phyloP scores from a whole-genome alignment of 1,284 basidiomycete genomes.

The Trichosporon sp. region DNA sequence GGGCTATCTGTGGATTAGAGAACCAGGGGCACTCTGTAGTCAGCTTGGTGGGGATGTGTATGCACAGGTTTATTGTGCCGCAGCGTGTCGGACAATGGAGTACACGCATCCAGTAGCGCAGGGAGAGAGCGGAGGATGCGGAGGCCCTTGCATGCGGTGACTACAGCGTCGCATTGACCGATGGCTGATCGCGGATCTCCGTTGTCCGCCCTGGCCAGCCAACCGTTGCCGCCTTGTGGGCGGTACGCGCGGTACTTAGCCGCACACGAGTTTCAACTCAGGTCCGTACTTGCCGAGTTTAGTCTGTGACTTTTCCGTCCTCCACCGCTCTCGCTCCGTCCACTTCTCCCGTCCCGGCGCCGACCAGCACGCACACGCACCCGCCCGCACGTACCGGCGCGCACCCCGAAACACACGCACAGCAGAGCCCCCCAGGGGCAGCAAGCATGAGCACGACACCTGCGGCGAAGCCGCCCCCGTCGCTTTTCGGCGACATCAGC shows the following conservation, averaged over 20 bases:
- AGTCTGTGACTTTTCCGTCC: background rate
- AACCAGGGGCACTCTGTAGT: no score
- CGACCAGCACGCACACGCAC: background rate
- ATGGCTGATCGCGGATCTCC: slow-evolving; percentile 2
- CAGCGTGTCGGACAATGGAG: no score
- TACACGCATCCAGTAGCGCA: no score
- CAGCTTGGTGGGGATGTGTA: no score
- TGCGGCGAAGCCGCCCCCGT: slow-evolving; percentile 15
- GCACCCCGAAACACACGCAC: background rate
- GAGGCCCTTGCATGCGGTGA: background rate
- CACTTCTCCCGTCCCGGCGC: background rate
- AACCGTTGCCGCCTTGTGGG: no score
- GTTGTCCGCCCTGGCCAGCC: background rate
- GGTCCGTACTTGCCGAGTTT: background rate
- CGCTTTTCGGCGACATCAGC: slow-evolving; percentile 47
- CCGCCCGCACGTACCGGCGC: background rate
- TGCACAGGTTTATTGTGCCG: no score
- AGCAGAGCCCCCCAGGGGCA: background rate
- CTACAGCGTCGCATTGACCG: background rate
- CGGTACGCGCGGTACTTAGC: background rate
- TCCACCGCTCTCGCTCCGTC: background rate
- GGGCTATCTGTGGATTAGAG: background rate
- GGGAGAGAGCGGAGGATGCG: background rate
- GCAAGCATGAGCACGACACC: background rate
- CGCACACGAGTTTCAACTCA: background rate